Conservation (phyloP, 495 filamentous ascomycete species). For the Lasiosphaeria miniovina region DNA sequence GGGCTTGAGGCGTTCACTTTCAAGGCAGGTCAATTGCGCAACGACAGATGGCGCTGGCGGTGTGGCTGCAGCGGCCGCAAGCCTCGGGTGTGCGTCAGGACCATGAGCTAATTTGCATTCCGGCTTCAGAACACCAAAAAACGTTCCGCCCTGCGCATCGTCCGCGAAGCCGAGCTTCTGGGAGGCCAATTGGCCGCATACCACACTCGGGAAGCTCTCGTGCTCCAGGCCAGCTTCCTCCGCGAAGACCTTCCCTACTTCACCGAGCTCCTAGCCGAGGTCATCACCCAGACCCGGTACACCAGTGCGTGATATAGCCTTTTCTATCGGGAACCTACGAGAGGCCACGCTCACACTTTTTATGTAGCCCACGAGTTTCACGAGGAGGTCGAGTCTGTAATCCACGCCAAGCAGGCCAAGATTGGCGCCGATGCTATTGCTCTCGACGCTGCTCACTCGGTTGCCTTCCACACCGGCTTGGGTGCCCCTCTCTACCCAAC, state of each 20-base stretch:
- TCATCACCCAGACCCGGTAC: slow-evolving; percentile 82
- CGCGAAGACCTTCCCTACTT: slow-evolving; percentile 96
- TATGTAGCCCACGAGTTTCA: slow-evolving; percentile 75
- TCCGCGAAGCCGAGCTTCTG: slow-evolving; percentile 89
- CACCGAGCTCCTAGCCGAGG: slow-evolving; percentile 89
- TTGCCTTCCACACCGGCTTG: slow-evolving; percentile 94
- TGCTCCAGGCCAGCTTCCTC: slow-evolving; percentile 90
- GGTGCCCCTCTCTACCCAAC: slow-evolving; percentile 71
- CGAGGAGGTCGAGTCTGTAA: slow-evolving; percentile 73
- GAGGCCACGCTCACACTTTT: slow-evolving; percentile 22
- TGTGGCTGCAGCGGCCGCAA: background rate
- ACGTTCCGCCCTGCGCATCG: slow-evolving; percentile 85
- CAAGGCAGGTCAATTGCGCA: slow-evolving; percentile 63
- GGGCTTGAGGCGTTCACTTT: slow-evolving; percentile 92
- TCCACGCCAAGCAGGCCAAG: slow-evolving; percentile 69
- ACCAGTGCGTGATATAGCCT: slow-evolving; percentile 55
- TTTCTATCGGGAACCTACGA: background rate
- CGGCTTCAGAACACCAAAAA: slow-evolving; percentile 69
- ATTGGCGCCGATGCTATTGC: slow-evolving; percentile 69
- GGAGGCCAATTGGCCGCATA: slow-evolving; percentile 79
- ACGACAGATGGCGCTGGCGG: background rate
- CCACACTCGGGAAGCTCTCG: slow-evolving; percentile 88
- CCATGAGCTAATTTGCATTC: slow-evolving; percentile 50
- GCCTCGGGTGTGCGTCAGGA: slow-evolving; percentile 17
- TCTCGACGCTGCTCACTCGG: slow-evolving; percentile 76